Evolutionary conservation across 1,139 yeast genomes (phyloP).

Genomic region (Magnusiomyces fungicola): DNA sequence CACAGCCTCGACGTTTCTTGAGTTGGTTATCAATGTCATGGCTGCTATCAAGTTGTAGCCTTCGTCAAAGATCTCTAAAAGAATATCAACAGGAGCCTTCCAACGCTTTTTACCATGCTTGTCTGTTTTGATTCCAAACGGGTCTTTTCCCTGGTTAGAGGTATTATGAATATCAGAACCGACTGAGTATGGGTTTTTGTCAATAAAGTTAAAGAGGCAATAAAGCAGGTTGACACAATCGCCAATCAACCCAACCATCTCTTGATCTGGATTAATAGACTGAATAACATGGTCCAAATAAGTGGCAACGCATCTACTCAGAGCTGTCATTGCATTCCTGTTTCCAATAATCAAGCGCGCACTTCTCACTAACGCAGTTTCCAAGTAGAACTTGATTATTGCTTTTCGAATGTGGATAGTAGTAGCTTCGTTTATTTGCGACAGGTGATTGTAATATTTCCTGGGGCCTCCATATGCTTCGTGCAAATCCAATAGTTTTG

Average conservation of each 20-base stretch:
- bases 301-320: neutral
- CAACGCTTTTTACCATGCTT: neutral
- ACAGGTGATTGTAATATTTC: neutral
- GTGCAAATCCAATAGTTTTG: neutral
- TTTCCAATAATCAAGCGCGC: neutral
- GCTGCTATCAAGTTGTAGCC: neutral
- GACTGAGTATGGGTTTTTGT: neutral
- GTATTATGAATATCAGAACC: neutral
- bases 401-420: neutral
- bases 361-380: neutral
- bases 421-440: neutral
- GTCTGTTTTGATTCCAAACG: neutral
- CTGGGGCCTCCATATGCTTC: neutral
- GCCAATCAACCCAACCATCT: neutral
- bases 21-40: neutral
- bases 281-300: neutral
- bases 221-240: slow-evolving; percentile 1
- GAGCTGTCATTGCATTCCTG: neutral
- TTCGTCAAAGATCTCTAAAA: neutral
- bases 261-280: neutral
- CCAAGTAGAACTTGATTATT: neutral
- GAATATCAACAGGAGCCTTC: neutral
- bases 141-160: neutral
- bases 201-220: neutral
- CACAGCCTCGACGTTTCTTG: neutral